These are phyloP conservation scores for Saccharomycopsis hybrid DNA, from an alignment of 1,139 yeast species.

Conservation along the genomic window DNA sequence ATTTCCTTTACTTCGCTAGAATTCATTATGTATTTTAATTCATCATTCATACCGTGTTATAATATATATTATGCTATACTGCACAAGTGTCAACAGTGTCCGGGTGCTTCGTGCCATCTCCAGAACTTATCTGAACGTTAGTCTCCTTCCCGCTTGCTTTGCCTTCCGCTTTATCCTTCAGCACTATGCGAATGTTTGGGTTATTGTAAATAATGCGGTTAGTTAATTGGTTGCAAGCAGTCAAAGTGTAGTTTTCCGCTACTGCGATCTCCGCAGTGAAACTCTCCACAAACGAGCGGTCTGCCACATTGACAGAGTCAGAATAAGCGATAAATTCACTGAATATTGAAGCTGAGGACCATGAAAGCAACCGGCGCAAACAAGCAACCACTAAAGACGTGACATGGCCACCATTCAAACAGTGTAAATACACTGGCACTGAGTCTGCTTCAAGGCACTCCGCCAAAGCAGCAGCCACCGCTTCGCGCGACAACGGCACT, in stretches of 20 bases:
- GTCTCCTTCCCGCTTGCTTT: too few species aligned
- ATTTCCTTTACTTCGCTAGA: too few species aligned
- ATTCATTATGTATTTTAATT: too few species aligned
- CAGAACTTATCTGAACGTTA: too few species aligned
- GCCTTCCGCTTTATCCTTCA: too few species aligned
- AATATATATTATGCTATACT: too few species aligned
- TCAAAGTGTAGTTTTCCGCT: not conserved
- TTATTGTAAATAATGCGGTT: not conserved
- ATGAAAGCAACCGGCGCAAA: constrained; percentile 70
- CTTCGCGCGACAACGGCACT: constrained; percentile 67
- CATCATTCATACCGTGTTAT: too few species aligned
- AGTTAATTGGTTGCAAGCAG: not conserved
- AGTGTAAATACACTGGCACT: constrained; percentile 74
- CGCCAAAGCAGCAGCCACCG: constrained; percentile 23
- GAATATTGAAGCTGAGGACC: constrained; percentile 86
- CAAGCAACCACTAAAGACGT: constrained; percentile 83
- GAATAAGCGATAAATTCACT: constrained; percentile 79
- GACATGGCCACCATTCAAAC: constrained; percentile 85
- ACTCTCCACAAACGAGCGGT: constrained; percentile 74
- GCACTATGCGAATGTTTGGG: not conserved
- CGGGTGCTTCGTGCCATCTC: too few species aligned
- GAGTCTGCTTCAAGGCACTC: constrained; percentile 45
- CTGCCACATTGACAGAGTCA: constrained; percentile 76
- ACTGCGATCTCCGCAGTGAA: constrained; percentile 25
- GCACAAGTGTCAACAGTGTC: too few species aligned